Evolutionary conservation across 2,329 filamentous ascomycete species (phyloP).

Genomic region (Hypoxylon sp.): DNA sequence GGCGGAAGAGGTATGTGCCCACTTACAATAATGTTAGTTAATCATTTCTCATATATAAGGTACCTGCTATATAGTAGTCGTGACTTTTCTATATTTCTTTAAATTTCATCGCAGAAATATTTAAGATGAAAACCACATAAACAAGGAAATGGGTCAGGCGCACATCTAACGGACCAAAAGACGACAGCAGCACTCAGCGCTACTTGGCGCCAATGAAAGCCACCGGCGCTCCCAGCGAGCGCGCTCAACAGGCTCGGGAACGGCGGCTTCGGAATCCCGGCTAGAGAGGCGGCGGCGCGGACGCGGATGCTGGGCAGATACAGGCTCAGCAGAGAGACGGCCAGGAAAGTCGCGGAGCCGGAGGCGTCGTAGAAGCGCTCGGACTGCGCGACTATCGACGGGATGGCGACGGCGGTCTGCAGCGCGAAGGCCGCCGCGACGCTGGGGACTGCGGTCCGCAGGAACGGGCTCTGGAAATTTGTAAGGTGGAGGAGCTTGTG

Average conservation of each 20-base stretch:
- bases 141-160: slow-evolving; percentile 42
- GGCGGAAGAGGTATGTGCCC: slow-evolving; percentile 74
- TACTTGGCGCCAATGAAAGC: slow-evolving; percentile 72
- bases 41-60: not conserved
- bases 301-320: slow-evolving; percentile 73
- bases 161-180: slow-evolving; percentile 74
- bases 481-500: slow-evolving; percentile 69
- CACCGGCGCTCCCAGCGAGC: slow-evolving; percentile 59
- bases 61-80: not conserved
- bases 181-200: slow-evolving; percentile 58
- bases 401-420: slow-evolving; percentile 73
- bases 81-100: not conserved
- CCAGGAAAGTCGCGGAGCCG: slow-evolving; percentile 76
- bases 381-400: slow-evolving; percentile 71
- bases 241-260: slow-evolving; percentile 64
- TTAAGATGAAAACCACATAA: not conserved
- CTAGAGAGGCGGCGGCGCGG: slow-evolving; percentile 61
- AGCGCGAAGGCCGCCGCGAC: slow-evolving; percentile 74
- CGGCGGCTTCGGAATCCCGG: slow-evolving; percentile 56
- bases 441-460: slow-evolving; percentile 73
- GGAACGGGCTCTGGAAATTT: slow-evolving; percentile 73
- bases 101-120: not conserved
- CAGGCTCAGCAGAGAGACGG: slow-evolving; percentile 73
- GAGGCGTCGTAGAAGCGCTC: slow-evolving; percentile 79
- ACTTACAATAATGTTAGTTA: slow-evolving; percentile 58